Conservation (phyloP, 352 stramenopile species). For the Phytophthora hibernalis region DNA sequence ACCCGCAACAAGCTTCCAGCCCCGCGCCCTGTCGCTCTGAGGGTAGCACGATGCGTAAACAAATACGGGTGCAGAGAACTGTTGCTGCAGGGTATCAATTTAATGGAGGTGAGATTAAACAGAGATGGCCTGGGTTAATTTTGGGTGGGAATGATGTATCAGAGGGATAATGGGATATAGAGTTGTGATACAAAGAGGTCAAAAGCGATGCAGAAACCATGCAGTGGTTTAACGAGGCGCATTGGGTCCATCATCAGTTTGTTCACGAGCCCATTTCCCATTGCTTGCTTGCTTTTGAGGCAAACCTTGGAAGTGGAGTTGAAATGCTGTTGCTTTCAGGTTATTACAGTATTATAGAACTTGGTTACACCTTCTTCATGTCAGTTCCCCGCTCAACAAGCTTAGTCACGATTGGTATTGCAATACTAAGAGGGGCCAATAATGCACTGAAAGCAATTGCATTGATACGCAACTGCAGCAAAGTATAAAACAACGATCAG, state of each 20-base stretch:
- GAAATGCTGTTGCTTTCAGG: no score
- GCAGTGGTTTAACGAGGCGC: conserved; percentile 5
- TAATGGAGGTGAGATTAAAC: neutral
- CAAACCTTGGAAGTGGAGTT: no score
- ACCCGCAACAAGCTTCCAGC: conserved; percentile 27
- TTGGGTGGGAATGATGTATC: neutral
- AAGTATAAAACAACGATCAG: no score
- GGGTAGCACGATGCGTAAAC: no score
- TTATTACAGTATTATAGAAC: no score
- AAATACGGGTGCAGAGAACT: neutral
- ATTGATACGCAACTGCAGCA: no score
- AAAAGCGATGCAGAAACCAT: neutral
- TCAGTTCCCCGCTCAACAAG: no score
- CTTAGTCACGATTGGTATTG: no score
- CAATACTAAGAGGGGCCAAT: no score
- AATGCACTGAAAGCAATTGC: no score
- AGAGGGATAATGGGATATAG: neutral
- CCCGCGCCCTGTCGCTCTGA: conserved; percentile 31
- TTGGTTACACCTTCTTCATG: no score
- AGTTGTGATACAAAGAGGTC: neutral
- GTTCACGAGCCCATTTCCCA: conserved; percentile 12
- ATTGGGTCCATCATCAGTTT: no score
- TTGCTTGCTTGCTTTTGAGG: conserved; percentile 5
- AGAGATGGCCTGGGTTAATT: neutral
- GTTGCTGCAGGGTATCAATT: neutral